Base-by-base conservation (phyloP, 1,139 yeast species). In the Debaryomycetaceae sp. region DNA sequence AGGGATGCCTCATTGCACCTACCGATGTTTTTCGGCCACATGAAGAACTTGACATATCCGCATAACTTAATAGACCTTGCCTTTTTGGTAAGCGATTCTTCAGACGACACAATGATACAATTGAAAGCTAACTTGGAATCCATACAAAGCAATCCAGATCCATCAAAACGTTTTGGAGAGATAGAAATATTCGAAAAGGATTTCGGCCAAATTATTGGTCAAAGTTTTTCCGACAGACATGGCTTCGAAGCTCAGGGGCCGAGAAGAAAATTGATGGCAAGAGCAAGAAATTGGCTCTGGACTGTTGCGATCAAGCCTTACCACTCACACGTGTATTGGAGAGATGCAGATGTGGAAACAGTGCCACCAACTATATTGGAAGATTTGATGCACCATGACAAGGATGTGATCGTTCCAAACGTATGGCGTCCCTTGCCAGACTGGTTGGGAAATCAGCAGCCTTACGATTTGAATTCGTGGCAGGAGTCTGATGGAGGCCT, bases 381-480 rank as follows among this genome's bases (percentile, higher is more conserved):
- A 57, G 81, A 76, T 55, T 68, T 76, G 53, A 76, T 76, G 81
- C 79, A 75, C 56, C 80, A 76, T 54, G 72, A 72, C 57, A 73
- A 72, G 56, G 81, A 76, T 51, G 75, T 76, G 17, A 76, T 63
- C 46, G 91, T 88, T 23, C 96, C 96, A 23, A 88, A 88, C 58
- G 95, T 88, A 40, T 88, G 96, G 96, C 76, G 96, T 55, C 96
- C 96, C 1, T 69, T 88, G 50, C 96, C 96, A 1, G 93, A 85
- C 62, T 87, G 93, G 91, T 74, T 87, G 47, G 95, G 95, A 6
- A 83, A 83, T 59, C 91, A 87, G 59, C 96, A 88, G 63, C 96
- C 96, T 1, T 88, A 88, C 59, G 96, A 88, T 68, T 75, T 88
- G 60, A 88, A 88, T 67, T 86, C 95, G 34, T 88, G 96, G 96